Evolutionary conservation across 345 rosid species (phyloP).

Genomic region (Isatis tinctoria): DNA sequence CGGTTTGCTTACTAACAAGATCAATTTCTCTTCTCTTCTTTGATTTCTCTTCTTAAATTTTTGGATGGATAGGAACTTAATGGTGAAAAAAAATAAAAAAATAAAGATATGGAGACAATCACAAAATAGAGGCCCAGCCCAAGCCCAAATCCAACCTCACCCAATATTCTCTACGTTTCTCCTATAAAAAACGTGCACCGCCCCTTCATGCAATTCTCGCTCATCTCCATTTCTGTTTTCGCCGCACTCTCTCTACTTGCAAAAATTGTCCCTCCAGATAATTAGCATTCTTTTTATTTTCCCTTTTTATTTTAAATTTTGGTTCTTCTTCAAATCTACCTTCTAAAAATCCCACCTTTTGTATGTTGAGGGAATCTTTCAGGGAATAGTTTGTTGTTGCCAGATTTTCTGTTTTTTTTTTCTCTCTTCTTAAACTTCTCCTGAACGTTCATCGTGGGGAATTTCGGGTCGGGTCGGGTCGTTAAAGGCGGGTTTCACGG

Average conservation of each 20-base stretch:
- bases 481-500: conserved; percentile 41
- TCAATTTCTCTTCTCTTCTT: conserved; percentile 21
- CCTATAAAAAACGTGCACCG: conserved; percentile 45
- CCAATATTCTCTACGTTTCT: not conserved
- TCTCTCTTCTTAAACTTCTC: not conserved
- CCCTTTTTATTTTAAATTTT: not conserved
- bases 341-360: conserved; percentile 24
- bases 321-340: not conserved
- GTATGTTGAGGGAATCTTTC: conserved; percentile 4
- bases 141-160: conserved; percentile 4
- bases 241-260: not conserved
- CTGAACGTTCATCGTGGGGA: conserved; percentile 48
- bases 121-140: too few species aligned
- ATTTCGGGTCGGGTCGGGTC: conserved; percentile 36
- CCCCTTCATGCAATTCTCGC: conserved; percentile 59
- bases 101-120: not conserved
- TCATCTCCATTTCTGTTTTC: conserved; percentile 15
- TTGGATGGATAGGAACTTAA: not conserved
- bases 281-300: not conserved
- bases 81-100: not conserved
- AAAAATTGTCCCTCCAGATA: conserved; percentile 15
- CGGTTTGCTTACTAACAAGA: not conserved
- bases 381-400: conserved; percentile 20
- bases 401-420: not conserved
- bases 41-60: too few species aligned